Evolutionary conservation across 2,329 filamentous ascomycete species (phyloP).

Genomic region (Metarhizium anisopliae): DNA sequence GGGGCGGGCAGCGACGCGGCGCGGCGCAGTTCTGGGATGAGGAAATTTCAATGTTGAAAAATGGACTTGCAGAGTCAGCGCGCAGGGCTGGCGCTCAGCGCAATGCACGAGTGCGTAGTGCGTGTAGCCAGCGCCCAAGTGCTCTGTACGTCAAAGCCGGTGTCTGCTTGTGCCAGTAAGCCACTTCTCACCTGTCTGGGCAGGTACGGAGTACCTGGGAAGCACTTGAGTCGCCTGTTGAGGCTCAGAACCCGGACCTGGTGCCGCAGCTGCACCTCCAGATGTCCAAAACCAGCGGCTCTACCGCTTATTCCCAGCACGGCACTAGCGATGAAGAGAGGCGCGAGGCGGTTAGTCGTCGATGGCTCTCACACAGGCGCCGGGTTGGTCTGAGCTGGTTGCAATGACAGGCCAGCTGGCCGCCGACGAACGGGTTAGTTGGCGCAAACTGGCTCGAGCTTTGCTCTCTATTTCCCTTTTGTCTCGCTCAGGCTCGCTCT

Average conservation of each 20-base stretch:
- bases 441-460: constrained; percentile 6
- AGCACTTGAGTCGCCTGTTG: no score
- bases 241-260: no score
- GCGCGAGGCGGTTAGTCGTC: not conserved
- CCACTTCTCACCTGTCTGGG: no score
- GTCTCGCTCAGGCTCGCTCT: constrained; percentile 1
- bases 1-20: not conserved
- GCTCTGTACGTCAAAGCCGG: no score
- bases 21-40: no score
- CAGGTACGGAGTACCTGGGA: no score
- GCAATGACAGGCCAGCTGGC: constrained; percentile 3
- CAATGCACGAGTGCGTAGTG: no score
- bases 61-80: not conserved
- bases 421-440: not conserved
- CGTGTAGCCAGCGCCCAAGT: no score
- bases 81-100: no score
- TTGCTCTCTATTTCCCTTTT: not conserved
- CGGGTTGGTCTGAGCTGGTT: constrained; percentile 1
- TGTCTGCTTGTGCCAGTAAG: no score
- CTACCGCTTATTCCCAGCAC: not conserved
- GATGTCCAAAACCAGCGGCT: no score
- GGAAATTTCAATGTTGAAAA: not conserved
- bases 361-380: not conserved
- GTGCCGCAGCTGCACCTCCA: no score
- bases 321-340: not conserved